Evolutionary conservation across 2,329 filamentous ascomycete genomes (phyloP).

Genomic region (Malbranchea zuffiana): DNA sequence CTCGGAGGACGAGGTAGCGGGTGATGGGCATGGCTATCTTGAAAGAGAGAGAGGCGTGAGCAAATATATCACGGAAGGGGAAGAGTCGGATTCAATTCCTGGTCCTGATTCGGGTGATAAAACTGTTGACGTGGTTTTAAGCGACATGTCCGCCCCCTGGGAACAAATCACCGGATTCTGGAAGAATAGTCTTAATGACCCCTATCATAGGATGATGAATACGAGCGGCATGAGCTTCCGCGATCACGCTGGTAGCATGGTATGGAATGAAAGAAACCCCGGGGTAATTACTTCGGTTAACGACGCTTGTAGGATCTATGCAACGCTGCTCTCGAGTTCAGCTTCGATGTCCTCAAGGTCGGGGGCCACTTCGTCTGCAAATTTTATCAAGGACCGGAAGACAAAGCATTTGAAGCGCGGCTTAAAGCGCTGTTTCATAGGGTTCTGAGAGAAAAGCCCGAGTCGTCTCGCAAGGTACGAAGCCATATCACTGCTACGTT

Average conservation of each 20-base stretch:
- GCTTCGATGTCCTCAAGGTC: constrained; percentile 66
- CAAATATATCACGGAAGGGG: constrained; percentile 20
- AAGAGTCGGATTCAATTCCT: constrained; percentile 18
- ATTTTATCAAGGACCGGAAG: constrained; percentile 86
- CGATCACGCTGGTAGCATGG: constrained; percentile 92
- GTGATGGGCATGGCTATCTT: constrained; percentile 16
- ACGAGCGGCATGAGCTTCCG: constrained; percentile 78
- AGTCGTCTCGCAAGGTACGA: constrained; percentile 72
- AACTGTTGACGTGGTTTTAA: constrained; percentile 82
- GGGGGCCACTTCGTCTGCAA: constrained; percentile 95
- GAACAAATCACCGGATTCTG: constrained; percentile 65
- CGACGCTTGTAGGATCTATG: constrained; percentile 65
- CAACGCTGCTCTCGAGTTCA: constrained; percentile 70
- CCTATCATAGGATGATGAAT: constrained; percentile 98
- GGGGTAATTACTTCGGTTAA: background rate
- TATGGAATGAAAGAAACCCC: constrained; percentile 36
- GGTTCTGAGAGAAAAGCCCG: constrained; percentile 81
- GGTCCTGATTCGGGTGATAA: constrained; percentile 23
- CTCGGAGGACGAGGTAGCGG: constrained; percentile 14
- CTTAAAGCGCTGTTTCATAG: constrained; percentile 66
- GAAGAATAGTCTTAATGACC: constrained; percentile 87
- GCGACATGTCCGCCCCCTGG: constrained; percentile 99
- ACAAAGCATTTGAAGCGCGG: constrained; percentile 63
- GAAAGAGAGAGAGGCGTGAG: constrained; percentile 21
- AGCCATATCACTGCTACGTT: constrained; percentile 1